Base-by-base conservation (phyloP, 1,139 yeast species). In the Lodderomyces beijingensis region DNA sequence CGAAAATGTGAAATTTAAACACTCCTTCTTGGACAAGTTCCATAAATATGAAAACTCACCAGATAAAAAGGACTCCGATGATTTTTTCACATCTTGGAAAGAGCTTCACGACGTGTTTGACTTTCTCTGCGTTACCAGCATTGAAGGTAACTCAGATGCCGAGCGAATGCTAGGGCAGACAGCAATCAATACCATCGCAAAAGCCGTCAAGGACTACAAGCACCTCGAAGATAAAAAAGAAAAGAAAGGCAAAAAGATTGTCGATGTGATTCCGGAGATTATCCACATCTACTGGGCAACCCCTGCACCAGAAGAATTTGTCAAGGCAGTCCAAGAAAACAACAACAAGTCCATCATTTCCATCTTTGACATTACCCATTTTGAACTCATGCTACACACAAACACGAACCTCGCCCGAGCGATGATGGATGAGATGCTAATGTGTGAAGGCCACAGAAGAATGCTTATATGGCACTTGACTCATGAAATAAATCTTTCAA, bases 381-480 rank as follows among this genome's bases (percentile, higher is more conserved):
- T 65, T 40, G 74, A 68, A 40, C 43, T 66, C 23, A 43, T 68
- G 5, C 46, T 68, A 16, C 59, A 53, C 20, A 57, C 53, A 33
- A 56, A 62, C 37, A 54, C 57, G n/a, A 59, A 65, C 17, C 55
- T 77, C 5, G 72, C 79, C 0, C 67, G 76, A 47, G 59, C 71
- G 18, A 53, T 79, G 31, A 60, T 79, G 54, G 87, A 80, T 53
- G 89, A 82, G 52, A 59, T 82, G 65, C 57, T 81, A 32, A 79
- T 80, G 84, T 71, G 77, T 36, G 57, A 60, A 34, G 85, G 85
- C 0, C 70, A 66, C 43, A 63, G 88, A 40, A 54, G 86, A 25
- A 71, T 70, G 0, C 49, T 79, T n/a, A 75, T 82, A 24, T 79
- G 86, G 85, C 75, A 71, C 40, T 47, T 82, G 11, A 77, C 87